Conservation (phyloP, 208 protist genomes). For the Angomonas ambiguus region DNA sequence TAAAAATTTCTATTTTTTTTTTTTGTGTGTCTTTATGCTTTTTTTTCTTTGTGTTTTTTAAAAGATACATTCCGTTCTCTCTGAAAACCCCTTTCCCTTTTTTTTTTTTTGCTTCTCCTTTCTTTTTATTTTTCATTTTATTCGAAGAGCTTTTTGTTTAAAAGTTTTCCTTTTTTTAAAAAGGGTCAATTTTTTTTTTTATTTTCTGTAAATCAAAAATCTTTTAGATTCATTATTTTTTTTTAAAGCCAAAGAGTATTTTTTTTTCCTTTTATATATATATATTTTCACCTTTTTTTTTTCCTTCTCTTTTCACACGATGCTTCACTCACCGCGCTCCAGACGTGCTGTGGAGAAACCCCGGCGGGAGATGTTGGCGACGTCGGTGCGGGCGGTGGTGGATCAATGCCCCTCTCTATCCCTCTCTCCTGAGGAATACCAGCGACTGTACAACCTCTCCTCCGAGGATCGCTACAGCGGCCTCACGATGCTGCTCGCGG, state of each 20-base stretch:
- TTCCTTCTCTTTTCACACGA: conserved; percentile 6
- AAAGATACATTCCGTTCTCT: no score
- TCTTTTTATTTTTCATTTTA: background rate
- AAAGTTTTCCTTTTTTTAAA: background rate
- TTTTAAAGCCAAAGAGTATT: conserved; percentile 5
- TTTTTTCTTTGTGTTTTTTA: conserved; percentile 13
- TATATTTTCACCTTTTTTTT: background rate
- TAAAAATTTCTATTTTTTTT: conserved; percentile 4
- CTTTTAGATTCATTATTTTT: background rate
- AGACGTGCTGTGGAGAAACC: background rate
- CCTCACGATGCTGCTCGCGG: conserved; percentile 60
- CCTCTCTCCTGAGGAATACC: conserved; percentile 17
- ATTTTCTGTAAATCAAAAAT: conserved; percentile 11
- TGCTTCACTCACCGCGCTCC: no score
- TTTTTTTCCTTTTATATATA: background rate
- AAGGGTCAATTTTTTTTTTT: background rate
- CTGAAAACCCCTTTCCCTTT: no score
- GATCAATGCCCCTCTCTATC: conserved; percentile 33
- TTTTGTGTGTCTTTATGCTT: conserved; percentile 16
- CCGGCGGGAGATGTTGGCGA: conserved; percentile 25
- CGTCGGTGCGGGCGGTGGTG: conserved; percentile 58
- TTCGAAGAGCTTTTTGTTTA: background rate
- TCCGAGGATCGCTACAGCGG: conserved; percentile 46
- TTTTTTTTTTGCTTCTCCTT: conserved; percentile 11
- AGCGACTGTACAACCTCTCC: conserved; percentile 21